Conservation (phyloP, 352 stramenopile genomes). For the Pythium brachiatum region DNA sequence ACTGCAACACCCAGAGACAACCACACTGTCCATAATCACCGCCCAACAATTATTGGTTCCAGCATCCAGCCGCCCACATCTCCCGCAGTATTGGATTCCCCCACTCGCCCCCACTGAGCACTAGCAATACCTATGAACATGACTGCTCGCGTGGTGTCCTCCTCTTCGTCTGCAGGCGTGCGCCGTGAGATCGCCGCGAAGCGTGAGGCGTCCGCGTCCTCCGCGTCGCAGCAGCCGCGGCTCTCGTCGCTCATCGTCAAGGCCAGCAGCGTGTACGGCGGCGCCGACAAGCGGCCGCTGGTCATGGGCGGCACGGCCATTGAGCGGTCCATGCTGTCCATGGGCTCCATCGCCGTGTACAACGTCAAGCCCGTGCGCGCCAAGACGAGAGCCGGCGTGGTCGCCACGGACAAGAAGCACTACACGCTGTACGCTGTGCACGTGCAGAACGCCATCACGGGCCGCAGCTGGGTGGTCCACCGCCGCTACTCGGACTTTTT, state of each 20-base stretch:
- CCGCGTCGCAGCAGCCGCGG: not conserved
- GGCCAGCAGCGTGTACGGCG: conserved; percentile 21
- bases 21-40: not conserved
- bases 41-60: too few relatives aligned
- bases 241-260: conserved; percentile 25
- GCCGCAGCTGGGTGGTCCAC: conserved; percentile 37
- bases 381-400: conserved; percentile 4
- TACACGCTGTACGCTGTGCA: conserved; percentile 37
- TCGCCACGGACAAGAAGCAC: conserved; percentile 17
- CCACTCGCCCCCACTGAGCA: not conserved
- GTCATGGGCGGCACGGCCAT: conserved; percentile 32
- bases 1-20: conserved; percentile 1
- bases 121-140: conserved; percentile 1
- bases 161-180: not conserved
- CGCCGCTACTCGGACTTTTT: conserved; percentile 40
- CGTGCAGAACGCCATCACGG: conserved; percentile 40
- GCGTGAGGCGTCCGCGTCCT: conserved; percentile 1
- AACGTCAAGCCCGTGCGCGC: conserved; percentile 30
- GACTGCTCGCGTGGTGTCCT: conserved; percentile 8
- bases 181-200: conserved; percentile 3
- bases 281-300: conserved; percentile 23
- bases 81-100: not conserved
- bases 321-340: conserved; percentile 31
- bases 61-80: too few relatives aligned
- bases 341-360: conserved; percentile 34